Evolutionary conservation across 768 basidiomycete genomes (phyloP), one percentile per base, ranked within the genome.

Genomic region (Terana coerulea): DNA sequence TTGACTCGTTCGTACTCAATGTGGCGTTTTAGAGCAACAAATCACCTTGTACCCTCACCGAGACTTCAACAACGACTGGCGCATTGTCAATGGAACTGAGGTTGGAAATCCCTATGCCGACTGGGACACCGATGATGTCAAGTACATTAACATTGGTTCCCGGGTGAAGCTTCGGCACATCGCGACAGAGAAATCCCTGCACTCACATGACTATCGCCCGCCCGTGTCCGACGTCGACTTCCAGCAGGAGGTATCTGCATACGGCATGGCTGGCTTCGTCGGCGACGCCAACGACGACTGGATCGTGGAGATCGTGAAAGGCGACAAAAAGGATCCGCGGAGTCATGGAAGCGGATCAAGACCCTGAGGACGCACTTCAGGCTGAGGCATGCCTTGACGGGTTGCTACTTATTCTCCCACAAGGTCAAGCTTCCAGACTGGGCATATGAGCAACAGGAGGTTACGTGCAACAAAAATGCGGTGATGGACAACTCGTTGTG

Each of bases 391-490:
- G 74, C 79, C 15, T 73, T 95, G 58, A 89, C 90, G 0, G 94
- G 95, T 0, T 99, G 97, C 67, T 98, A 97, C 66, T 77, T 99
- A 31, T 99, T 98, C 75, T 93, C 90, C 21, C 97, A 99, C 72
- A 97, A 97, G 68, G 88, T 98, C 61, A 98, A 98, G 70, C 72
- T 99, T 1, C 97, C 97, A 0, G 90, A 97, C 4, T 99, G 97
- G 97, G 97, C 83, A 0, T 99, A 78, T 59, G 97, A 98, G 64
- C 97, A 99, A 68, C 97, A 99, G 66, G 97, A 99, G 64, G 97
- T 99, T 46, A 98, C 97, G 0, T 99, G 97, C 69, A 99, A 99
- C 71, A 98, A 94, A 77, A 95, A 98, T 60, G 95, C 97, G 11
- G 87, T 87, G 22, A 78, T 73, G 66, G 79, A 76, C 2, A 98